Evolutionary conservation across 108 stramenopile species (phyloP).

Genomic region (Chaetoceros tenuissimus): DNA sequence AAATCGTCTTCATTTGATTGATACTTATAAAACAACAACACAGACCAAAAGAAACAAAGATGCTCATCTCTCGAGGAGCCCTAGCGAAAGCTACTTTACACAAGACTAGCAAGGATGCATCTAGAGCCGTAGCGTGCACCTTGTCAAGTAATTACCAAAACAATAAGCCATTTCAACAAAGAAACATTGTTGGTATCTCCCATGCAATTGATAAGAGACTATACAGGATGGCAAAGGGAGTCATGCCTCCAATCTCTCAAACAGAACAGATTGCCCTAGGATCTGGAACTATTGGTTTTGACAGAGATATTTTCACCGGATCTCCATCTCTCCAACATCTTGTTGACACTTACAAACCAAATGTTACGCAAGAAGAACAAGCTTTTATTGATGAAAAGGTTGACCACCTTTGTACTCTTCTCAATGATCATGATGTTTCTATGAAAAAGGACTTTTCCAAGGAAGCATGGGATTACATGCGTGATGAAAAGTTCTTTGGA

Average conservation of each 20-base stretch:
- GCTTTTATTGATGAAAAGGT: constrained; percentile 88
- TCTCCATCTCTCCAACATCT: constrained; percentile 82
- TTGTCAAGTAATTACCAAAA: too few relatives aligned
- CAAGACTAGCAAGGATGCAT: too few relatives aligned
- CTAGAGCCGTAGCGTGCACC: too few relatives aligned
- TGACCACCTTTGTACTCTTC: constrained; percentile 71
- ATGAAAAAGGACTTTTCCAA: constrained; percentile 79
- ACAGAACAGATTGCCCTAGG: constrained; percentile 96
- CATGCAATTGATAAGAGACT: constrained; percentile 77
- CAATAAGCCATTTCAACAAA: constrained; percentile 23
- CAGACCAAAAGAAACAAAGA: too few relatives aligned
- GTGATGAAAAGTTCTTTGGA: constrained; percentile 89
- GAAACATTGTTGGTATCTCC: constrained; percentile 61
- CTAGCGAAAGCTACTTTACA: too few relatives aligned
- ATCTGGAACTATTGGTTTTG: constrained; percentile 96
- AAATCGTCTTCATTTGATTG: too few relatives aligned
- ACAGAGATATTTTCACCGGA: constrained; percentile 92
- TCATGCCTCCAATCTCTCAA: constrained; percentile 90
- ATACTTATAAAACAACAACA: too few relatives aligned
- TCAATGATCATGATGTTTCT: constrained; percentile 90
- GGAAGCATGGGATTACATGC: constrained; percentile 92
- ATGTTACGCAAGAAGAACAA: constrained; percentile 63
- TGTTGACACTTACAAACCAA: constrained; percentile 81
- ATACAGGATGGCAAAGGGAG: constrained; percentile 73
- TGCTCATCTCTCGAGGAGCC: too few relatives aligned